Evolutionary conservation across 1,284 basidiomycete species (phyloP).

Genomic region (Ceratobasidium sp.): DNA sequence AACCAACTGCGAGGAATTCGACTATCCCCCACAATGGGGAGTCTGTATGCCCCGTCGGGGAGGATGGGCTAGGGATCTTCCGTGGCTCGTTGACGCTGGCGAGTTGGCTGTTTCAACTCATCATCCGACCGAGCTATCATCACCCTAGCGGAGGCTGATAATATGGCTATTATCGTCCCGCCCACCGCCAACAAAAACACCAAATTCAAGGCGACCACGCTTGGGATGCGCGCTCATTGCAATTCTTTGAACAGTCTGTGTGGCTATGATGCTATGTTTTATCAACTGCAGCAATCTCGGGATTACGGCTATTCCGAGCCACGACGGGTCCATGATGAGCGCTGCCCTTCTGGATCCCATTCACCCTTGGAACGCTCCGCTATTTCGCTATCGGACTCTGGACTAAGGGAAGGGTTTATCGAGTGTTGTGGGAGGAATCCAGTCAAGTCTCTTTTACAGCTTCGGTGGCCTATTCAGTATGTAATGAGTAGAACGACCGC

Average conservation of each 20-base stretch:
- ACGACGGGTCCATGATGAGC: not conserved
- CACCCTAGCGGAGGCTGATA: not conserved
- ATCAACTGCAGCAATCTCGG: not conserved
- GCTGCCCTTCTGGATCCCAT: not conserved
- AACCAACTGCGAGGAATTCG: not conserved
- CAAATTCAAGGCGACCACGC: conserved; percentile 12
- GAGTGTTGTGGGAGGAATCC: not conserved
- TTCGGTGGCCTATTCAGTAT: not conserved
- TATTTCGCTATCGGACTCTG: not conserved
- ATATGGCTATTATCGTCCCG: not conserved
- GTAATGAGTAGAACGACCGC: too few relatives aligned
- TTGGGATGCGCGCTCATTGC: conserved; percentile 6
- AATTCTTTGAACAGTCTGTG: conserved; percentile 3
- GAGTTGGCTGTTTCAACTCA: not conserved
- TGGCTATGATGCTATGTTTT: not conserved
- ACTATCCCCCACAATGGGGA: not conserved
- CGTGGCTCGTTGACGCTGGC: not conserved
- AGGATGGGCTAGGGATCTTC: not conserved
- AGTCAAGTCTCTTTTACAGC: not conserved
- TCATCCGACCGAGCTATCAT: not conserved
- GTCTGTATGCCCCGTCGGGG: not conserved
- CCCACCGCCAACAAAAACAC: not conserved
- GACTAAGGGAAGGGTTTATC: not conserved
- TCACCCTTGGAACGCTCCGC: not conserved
- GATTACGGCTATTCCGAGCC: not conserved